phyloP scores from a whole-genome alignment of 2,329 filamentous ascomycete species.

The Beauveria bassiana region DNA sequence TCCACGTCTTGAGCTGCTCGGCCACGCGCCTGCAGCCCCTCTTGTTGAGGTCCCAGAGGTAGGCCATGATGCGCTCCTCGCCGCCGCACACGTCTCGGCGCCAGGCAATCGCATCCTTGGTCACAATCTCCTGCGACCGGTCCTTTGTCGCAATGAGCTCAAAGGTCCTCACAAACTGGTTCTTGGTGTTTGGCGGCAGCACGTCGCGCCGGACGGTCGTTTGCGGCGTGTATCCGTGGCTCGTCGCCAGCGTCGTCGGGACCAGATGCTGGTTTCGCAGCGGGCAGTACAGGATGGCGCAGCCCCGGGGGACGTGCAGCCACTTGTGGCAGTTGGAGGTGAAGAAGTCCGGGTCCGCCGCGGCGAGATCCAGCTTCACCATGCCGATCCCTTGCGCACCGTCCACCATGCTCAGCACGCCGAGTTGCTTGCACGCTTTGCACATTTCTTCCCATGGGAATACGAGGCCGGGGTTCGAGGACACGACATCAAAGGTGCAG shows the following conservation, averaged over 20 bases:
- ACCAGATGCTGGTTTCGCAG: slow-evolving; percentile 68
- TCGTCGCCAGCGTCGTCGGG: slow-evolving; percentile 68
- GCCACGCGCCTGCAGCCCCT: slow-evolving; percentile 56
- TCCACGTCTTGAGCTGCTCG: slow-evolving; percentile 56
- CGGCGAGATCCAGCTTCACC: slow-evolving; percentile 58
- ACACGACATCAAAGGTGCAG: slow-evolving; percentile 69
- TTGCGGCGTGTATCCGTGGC: slow-evolving; percentile 62
- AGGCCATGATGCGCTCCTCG: slow-evolving; percentile 60
- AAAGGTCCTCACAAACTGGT: slow-evolving; percentile 61
- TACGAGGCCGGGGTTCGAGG: slow-evolving; percentile 67
- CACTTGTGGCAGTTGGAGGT: slow-evolving; percentile 87
- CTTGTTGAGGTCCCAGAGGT: slow-evolving; percentile 55
- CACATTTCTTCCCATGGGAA: slow-evolving; percentile 70
- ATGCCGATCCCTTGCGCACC: slow-evolving; percentile 81
- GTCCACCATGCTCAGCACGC: slow-evolving; percentile 69
- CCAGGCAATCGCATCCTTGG: slow-evolving; percentile 66
- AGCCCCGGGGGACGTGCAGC: slow-evolving; percentile 69
- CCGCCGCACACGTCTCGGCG: slow-evolving; percentile 62
- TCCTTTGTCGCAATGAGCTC: slow-evolving; percentile 73
- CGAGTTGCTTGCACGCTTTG: slow-evolving; percentile 55
- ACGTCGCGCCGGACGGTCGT: slow-evolving; percentile 26
- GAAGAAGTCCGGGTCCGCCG: slow-evolving; percentile 75
- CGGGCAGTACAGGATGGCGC: slow-evolving; percentile 75
- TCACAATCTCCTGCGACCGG: slow-evolving; percentile 61
- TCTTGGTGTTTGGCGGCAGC: slow-evolving; percentile 40